Evolutionary conservation across 2,329 filamentous ascomycete genomes (phyloP), one percentile per base, ranked within the genome.

Genomic region (Aspergillus ustus): DNA sequence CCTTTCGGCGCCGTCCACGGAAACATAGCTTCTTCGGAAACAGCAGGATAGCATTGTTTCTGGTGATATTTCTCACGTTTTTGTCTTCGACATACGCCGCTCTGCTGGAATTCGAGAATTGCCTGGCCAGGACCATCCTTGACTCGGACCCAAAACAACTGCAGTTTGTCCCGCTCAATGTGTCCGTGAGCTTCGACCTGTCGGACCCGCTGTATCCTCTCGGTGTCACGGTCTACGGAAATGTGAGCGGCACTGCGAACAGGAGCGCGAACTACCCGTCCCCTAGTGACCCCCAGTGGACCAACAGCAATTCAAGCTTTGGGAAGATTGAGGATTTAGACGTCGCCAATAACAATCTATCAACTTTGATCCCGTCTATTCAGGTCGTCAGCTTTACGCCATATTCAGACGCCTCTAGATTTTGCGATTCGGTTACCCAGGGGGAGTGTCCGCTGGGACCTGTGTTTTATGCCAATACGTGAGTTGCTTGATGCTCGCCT

Each of bases 191-290:
- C 20, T 96, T 96, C 80, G 85, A 92, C 69, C 83, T 85, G 29
- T 75, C 80, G 15, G 79, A 85, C 65, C 75, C 85, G 4, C 83
- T 80, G 54, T 87, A 93, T 72, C 86, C 84, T 45, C 82, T 99
- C 52, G 87, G 86, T 65, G 81, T 97, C 59, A 95, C 88, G 1
- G 85, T 97, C 51, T 98, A 92, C 81, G 94, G 93, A 55, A 97
- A 98, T 77, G 92, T 98, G 31, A 91, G 89, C 8, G 95, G 95
- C 51, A 87, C 89, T 54, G 83, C 85, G 2, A 72, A 78, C 59
- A 62, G 63, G 28, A 63, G 64, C 13, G 79, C 81, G n/a, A 63
- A 77, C 2, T 85, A 92, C 57, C 92, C 92, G 37, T 70, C 85
- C 0, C 77, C 84, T 19, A 76, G 84, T 68, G 84, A 87, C 72